Conservation (phyloP, 2,329 filamentous ascomycete genomes). For the Penicillium sumatraense region DNA sequence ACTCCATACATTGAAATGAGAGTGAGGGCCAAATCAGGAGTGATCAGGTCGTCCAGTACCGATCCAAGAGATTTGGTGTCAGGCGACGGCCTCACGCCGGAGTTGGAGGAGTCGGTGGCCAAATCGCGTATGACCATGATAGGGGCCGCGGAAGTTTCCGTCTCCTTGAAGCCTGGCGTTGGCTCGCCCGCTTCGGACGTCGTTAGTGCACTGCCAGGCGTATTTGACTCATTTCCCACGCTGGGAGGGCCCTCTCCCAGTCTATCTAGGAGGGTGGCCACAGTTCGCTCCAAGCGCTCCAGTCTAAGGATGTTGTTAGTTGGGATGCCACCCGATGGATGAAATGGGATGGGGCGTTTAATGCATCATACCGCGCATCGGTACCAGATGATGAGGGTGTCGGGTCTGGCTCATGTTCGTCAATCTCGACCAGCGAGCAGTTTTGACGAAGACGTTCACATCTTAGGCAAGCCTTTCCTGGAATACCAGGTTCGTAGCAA, state of each 20-base stretch:
- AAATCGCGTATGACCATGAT: conserved; percentile 27
- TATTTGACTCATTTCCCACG: conserved; percentile 10
- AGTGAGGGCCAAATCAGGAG: conserved; percentile 32
- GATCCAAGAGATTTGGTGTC: conserved; percentile 15
- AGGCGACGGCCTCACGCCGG: conserved; percentile 9
- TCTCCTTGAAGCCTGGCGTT: conserved; percentile 10
- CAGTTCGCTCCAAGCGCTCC: conserved; percentile 21
- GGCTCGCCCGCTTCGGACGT: conserved; percentile 14
- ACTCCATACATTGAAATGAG: conserved; percentile 30
- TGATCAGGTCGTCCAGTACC: conserved; percentile 24
- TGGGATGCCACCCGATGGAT: not conserved
- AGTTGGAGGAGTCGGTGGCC: conserved; percentile 20
- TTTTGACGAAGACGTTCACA: conserved; percentile 41
- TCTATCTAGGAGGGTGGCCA: conserved; percentile 22
- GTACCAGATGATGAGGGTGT: conserved; percentile 6
- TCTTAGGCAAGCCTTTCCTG: conserved; percentile 39
- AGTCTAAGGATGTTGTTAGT: conserved; percentile 8
- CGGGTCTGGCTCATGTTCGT: conserved; percentile 3
- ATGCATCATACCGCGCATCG: conserved; percentile 23
- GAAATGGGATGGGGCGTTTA: too few relatives aligned
- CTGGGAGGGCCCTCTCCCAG: conserved; percentile 19
- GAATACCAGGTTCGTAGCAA: conserved; percentile 42
- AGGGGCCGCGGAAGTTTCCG: conserved; percentile 22
- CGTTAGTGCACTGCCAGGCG: conserved; percentile 13
- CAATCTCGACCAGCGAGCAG: conserved; percentile 36